Conservation (phyloP, 805 yeast species). For the Kuraishia molischiana region DNA sequence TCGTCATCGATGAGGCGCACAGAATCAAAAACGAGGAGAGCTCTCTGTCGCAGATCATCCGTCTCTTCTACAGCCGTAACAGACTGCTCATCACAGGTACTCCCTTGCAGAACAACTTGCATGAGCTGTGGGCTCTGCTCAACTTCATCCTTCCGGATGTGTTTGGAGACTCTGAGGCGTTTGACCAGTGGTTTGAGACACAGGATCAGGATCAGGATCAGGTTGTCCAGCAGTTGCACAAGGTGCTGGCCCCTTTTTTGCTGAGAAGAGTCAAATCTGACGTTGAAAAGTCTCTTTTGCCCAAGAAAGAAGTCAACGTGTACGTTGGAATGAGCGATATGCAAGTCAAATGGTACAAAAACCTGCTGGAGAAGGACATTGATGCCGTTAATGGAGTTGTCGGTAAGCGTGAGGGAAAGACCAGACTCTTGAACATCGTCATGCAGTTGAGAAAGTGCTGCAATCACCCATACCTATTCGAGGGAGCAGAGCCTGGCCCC, state of each 20-base stretch:
- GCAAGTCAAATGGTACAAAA: constrained; percentile 74
- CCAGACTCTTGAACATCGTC: constrained; percentile 83
- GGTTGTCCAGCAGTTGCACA: constrained; percentile 63
- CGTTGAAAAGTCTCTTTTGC: constrained; percentile 70
- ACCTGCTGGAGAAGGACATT: constrained; percentile 66
- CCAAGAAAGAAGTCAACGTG: constrained; percentile 65
- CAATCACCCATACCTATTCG: constrained; percentile 77
- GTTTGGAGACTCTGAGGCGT: constrained; percentile 61
- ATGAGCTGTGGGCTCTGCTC: constrained; percentile 73
- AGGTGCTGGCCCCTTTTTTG: constrained; percentile 66
- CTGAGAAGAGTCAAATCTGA: constrained; percentile 70
- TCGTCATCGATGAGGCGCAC: constrained; percentile 77
- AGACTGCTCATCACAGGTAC: constrained; percentile 74
- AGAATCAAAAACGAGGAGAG: constrained; percentile 73
- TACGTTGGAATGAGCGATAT: constrained; percentile 67
- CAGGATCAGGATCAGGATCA: constrained; percentile 26
- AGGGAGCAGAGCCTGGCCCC: constrained; percentile 89
- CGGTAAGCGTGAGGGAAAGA: constrained; percentile 91
- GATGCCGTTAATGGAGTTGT: constrained; percentile 81
- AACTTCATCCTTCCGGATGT: constrained; percentile 74
- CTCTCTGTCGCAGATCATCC: constrained; percentile 82
- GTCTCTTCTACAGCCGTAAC: constrained; percentile 74
- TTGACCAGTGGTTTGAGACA: constrained; percentile 64
- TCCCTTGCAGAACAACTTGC: constrained; percentile 70
- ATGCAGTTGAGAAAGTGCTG: constrained; percentile 92